These are phyloP conservation scores for Podospora sp. DNA, from an alignment of 495 filamentous ascomycete genomes.

Conservation along the genomic window DNA sequence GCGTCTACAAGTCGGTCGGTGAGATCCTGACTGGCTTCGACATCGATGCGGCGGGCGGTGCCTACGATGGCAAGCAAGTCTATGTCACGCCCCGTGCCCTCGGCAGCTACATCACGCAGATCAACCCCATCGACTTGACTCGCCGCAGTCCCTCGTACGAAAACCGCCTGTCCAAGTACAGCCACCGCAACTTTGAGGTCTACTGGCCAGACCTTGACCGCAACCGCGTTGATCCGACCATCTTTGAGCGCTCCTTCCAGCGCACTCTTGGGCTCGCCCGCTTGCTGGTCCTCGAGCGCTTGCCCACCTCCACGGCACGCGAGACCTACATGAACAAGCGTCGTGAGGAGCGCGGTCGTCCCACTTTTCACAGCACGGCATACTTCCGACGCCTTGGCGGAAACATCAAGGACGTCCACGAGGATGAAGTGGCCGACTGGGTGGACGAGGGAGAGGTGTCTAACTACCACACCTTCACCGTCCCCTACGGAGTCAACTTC, in stretches of 20 bases:
- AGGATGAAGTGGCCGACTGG: constrained; percentile 83
- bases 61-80: constrained; percentile 77
- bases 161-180: constrained; percentile 85
- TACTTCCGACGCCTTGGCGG: constrained; percentile 40
- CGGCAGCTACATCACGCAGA: constrained; percentile 73
- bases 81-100: constrained; percentile 71
- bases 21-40: constrained; percentile 86
- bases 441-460: constrained; percentile 71
- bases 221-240: constrained; percentile 74
- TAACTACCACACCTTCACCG: constrained; percentile 74
- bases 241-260: constrained; percentile 77
- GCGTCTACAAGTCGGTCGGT: constrained; percentile 76
- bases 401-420: constrained; percentile 70
- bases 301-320: constrained; percentile 65
- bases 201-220: constrained; percentile 75
- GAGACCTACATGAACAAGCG: constrained; percentile 68
- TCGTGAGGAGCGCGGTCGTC: constrained; percentile 69
- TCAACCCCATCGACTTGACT: constrained; percentile 75
- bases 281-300: constrained; percentile 73
- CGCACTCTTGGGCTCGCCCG: constrained; percentile 74
- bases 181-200: constrained; percentile 78
- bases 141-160: constrained; percentile 86
- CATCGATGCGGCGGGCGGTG: constrained; percentile 78
- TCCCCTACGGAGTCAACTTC: constrained; percentile 74
- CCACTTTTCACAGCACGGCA: constrained; percentile 39